phyloP scores from a whole-genome alignment of 2,329 filamentous ascomycete genomes.

The Nothomitra cinnamomea region DNA sequence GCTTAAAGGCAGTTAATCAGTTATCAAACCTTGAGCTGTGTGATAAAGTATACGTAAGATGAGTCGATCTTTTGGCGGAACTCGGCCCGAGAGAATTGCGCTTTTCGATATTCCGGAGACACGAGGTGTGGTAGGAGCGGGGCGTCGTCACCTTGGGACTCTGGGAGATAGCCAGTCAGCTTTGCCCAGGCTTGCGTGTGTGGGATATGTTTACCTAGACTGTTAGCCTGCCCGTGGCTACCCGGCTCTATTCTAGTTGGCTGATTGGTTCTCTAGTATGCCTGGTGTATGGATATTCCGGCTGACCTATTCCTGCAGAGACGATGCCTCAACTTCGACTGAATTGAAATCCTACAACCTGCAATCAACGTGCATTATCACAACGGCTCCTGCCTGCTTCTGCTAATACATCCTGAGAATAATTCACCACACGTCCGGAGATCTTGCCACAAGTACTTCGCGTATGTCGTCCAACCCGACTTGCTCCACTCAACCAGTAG shows the following conservation, averaged over 20 bases:
- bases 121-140: neutral
- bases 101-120: neutral
- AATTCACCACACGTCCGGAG: neutral
- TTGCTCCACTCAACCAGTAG: neutral
- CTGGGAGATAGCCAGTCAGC: no score
- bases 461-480: neutral
- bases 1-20: neutral
- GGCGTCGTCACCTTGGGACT: neutral
- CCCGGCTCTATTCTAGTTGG: neutral
- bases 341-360: constrained; percentile 1
- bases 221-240: neutral
- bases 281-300: neutral
- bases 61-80: neutral
- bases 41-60: neutral
- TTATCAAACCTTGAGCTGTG: neutral
- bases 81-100: neutral
- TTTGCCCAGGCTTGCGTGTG: no score
- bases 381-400: neutral
- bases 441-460: neutral
- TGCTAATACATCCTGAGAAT: neutral
- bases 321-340: neutral
- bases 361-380: neutral
- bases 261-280: neutral
- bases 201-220: neutral
- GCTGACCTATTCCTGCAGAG: neutral